phyloP scores from a whole-genome alignment of 257 asterid species.

The Solanum dulcamara region DNA sequence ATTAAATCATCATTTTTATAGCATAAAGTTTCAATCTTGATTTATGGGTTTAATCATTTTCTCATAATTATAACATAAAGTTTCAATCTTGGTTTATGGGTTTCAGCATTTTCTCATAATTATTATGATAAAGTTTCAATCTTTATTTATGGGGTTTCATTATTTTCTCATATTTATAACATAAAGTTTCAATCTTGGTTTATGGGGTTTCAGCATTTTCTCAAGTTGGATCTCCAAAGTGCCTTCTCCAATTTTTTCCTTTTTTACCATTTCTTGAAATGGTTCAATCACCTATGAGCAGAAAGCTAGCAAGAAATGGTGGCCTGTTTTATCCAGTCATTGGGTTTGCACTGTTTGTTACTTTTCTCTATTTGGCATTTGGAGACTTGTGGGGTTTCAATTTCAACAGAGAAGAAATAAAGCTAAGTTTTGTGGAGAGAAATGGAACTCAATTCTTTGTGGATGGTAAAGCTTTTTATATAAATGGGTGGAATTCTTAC shows the following conservation, averaged over 20 bases:
- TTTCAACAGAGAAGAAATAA: constrained; percentile 19
- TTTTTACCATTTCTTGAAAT: not conserved
- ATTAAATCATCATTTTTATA: not conserved
- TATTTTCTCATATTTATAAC: not conserved
- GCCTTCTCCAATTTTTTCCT: not conserved
- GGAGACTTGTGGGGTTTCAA: constrained; percentile 56
- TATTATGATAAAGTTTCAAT: constrained; percentile 1
- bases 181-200: constrained; percentile 8
- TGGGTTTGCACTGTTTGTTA: constrained; percentile 71
- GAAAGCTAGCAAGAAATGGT: constrained; percentile 62
- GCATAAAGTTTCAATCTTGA: not conserved
- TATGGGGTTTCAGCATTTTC: not conserved
- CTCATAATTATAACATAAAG: not conserved
- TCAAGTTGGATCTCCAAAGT: constrained; percentile 5
- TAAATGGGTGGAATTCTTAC: constrained; percentile 97
- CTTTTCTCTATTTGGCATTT: constrained; percentile 64
- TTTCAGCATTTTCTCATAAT: not conserved
- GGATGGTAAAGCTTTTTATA: constrained; percentile 76
- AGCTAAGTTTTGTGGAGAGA: constrained; percentile 75
- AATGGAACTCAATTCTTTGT: constrained; percentile 83
- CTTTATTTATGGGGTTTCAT: not conserved
- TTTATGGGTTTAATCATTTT: not conserved
- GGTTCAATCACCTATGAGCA: constrained; percentile 24
- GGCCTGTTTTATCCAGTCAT: constrained; percentile 72
- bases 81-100: not conserved